These are phyloP conservation scores for Plantago ovata DNA, from an alignment of 257 asterid species.

Conservation along the genomic window DNA sequence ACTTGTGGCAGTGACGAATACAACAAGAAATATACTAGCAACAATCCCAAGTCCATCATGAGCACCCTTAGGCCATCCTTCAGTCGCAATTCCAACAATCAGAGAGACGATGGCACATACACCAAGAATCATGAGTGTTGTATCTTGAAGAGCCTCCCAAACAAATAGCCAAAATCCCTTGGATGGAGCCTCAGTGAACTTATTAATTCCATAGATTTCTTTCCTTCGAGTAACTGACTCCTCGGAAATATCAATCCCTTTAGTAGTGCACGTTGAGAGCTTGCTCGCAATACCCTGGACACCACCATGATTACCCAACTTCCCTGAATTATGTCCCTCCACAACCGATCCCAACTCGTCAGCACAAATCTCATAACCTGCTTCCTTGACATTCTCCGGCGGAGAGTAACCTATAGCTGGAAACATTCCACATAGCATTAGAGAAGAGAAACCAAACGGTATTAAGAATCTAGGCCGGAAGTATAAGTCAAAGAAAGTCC, in stretches of 20 bases:
- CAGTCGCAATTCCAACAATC: slow-evolving; percentile 76
- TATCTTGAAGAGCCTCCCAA: slow-evolving; percentile 89
- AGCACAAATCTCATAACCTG: slow-evolving; percentile 71
- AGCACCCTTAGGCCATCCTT: slow-evolving; percentile 92
- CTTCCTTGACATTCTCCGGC: slow-evolving; percentile 62
- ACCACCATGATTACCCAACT: slow-evolving; percentile 68
- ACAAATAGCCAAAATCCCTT: slow-evolving; percentile 71
- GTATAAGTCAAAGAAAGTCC: slow-evolving; percentile 5
- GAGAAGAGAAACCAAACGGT: background rate
- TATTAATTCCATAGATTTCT: slow-evolving; percentile 58
- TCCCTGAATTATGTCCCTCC: slow-evolving; percentile 66
- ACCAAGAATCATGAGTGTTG: slow-evolving; percentile 90
- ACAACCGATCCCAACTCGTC: slow-evolving; percentile 77
- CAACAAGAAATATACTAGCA: slow-evolving; percentile 76
- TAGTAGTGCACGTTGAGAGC: slow-evolving; percentile 45
- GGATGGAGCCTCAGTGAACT: slow-evolving; percentile 32
- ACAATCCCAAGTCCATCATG: slow-evolving; percentile 91
- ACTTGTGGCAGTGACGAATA: slow-evolving; percentile 82
- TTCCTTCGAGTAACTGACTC: slow-evolving; percentile 49
- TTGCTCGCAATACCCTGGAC: slow-evolving; percentile 49
- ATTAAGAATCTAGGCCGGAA: background rate
- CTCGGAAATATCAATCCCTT: slow-evolving; percentile 45
- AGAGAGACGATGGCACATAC: slow-evolving; percentile 74
- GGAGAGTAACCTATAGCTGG: slow-evolving; percentile 46
- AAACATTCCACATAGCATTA: slow-evolving; percentile 20